phyloP scores from a whole-genome alignment of 2,329 filamentous ascomycete genomes.

The Neonectria faginata region DNA sequence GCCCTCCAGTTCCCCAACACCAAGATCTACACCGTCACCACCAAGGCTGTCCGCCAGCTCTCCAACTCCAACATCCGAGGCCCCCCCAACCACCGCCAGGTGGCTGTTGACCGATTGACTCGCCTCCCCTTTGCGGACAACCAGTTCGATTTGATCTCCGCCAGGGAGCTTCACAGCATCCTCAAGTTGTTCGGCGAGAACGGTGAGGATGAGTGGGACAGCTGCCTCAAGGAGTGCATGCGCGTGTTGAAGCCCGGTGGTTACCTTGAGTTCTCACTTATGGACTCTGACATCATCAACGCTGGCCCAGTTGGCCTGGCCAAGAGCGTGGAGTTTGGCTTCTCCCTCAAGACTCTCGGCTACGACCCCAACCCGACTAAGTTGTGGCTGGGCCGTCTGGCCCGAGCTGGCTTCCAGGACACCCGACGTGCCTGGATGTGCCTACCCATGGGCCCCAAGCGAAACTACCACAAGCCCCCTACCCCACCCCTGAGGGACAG shows the following conservation, averaged over 20 bases:
- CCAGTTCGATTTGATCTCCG: constrained; percentile 92
- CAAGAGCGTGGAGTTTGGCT: constrained; percentile 91
- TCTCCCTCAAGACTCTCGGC: constrained; percentile 87
- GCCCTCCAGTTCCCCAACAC: constrained; percentile 86
- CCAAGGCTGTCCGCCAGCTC: constrained; percentile 75
- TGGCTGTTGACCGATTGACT: constrained; percentile 81
- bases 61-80: constrained; percentile 82
- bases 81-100: constrained; percentile 86
- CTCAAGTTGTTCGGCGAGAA: constrained; percentile 79
- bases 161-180: constrained; percentile 85
- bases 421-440: constrained; percentile 90
- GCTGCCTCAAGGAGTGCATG: constrained; percentile 85
- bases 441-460: constrained; percentile 78
- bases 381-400: constrained; percentile 80
- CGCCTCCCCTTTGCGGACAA: constrained; percentile 86
- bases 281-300: constrained; percentile 91
- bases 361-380: constrained; percentile 90
- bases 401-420: constrained; percentile 80
- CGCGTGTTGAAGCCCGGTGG: constrained; percentile 94
- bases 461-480: constrained; percentile 47
- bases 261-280: constrained; percentile 88
- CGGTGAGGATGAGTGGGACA: constrained; percentile 86
- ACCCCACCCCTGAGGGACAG: constrained; percentile 50
- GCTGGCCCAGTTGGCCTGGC: constrained; percentile 83
- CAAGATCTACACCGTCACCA: constrained; percentile 89